Base-by-base conservation (phyloP, 441 rosid genomes). In the Rhodomyrtus psidioides region DNA sequence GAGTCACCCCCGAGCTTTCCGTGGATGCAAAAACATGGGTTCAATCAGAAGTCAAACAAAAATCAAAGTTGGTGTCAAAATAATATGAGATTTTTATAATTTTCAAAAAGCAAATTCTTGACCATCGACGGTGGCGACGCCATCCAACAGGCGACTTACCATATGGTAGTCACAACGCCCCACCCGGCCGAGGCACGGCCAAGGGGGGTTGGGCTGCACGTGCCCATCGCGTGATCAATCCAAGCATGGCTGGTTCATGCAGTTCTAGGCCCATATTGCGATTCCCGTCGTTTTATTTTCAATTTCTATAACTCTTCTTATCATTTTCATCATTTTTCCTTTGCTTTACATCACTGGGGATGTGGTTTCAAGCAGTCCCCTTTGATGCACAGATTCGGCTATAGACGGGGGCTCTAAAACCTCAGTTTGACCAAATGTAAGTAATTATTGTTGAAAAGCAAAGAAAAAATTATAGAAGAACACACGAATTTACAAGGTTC, bases 101-200 rank as follows among this genome's bases (percentile, higher is more conserved):
- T 34, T 4, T 30, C 21, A 17, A 65, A 65, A 34, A 0, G 21
- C 5, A 65, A 19, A 65, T 65, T 9, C 34, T 65, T 65, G 76
- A 65, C 8, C 1, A 4, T 9, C 51, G 13, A 49, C 51, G 30
- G 7, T 1, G 1, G 0, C 12, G 2, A 9, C 14, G 2, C 3
- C 1, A 0, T 26, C 7, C 24, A 19, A 65, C 5, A 5, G 7
- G 26, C 6, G 24, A 65, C 23, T 65, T 65, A 44, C 4, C 76
- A 17, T 26, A 9, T 34, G 34, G 34, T 4, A 34, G 34, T 34
- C 34, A 34, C 34, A 4, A 34, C 34, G 34, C 34, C 34, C 34
- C 34, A 34, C 34, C 34, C 34, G 34, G 4, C 4, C 4, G 34
- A 34, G 34, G 34, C 34, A 4, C 4, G 34, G 34, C 34, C 34